phyloP scores from a whole-genome alignment of 1,284 basidiomycete genomes.

The Tilletia horrida region DNA sequence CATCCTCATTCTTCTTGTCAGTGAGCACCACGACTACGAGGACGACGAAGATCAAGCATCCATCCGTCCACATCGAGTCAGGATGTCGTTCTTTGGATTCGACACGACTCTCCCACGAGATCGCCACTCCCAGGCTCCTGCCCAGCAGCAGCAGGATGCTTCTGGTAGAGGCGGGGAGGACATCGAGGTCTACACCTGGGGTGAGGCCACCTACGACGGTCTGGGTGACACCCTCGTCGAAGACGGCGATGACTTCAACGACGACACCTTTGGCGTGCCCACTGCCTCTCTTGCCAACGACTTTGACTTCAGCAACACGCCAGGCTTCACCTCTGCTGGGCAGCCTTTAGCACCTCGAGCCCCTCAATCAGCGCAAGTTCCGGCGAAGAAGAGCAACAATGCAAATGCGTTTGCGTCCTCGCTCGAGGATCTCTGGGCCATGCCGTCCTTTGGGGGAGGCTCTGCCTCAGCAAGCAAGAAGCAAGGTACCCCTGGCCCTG shows the following conservation, averaged over 20 bases:
- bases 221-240: conserved; percentile 82
- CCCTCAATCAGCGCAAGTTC: neutral
- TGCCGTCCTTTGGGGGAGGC: conserved; percentile 29
- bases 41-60: neutral
- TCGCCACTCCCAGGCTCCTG: neutral
- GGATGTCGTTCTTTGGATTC: conserved; percentile 55
- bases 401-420: conserved; percentile 48
- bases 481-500: neutral
- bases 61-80: neutral
- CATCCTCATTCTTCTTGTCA: conserved; percentile 8
- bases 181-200: conserved; percentile 81
- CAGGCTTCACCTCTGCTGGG: conserved; percentile 23
- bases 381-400: conserved; percentile 29
- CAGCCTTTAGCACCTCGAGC: conserved; percentile 19
- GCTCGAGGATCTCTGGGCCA: conserved; percentile 52
- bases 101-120: conserved; percentile 48
- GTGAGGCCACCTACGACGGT: conserved; percentile 83
- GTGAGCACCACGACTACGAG: neutral
- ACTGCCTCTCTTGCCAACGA: conserved; percentile 68
- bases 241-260: conserved; percentile 79
- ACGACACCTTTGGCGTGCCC: conserved; percentile 75
- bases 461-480: neutral
- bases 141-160: neutral
- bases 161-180: conserved; percentile 58
- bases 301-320: conserved; percentile 72